phyloP scores from a whole-genome alignment of 805 yeast genomes.

The Wickerhamiella qilinensis region DNA sequence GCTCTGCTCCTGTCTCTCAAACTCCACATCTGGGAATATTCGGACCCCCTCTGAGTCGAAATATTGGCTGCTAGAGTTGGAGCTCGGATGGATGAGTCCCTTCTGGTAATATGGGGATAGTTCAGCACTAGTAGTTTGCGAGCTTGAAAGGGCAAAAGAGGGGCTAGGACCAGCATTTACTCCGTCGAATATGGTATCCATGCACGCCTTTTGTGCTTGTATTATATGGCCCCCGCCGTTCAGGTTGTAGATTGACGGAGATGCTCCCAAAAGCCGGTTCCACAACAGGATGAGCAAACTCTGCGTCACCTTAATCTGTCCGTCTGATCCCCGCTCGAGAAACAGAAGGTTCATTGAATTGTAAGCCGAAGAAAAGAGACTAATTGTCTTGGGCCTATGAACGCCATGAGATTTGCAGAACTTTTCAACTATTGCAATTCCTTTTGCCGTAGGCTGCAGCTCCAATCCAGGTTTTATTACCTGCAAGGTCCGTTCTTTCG shows the following conservation, averaged over 20 bases:
- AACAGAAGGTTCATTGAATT: conserved; percentile 57
- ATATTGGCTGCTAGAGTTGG: conserved; percentile 67
- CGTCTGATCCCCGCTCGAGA: conserved; percentile 60
- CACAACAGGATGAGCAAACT: conserved; percentile 55
- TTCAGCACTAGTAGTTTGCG: too few relatives aligned
- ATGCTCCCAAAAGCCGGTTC: conserved; percentile 41
- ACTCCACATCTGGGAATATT: conserved; percentile 29
- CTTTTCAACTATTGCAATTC: conserved; percentile 49
- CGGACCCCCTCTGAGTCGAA: conserved; percentile 59
- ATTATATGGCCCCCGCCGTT: too few relatives aligned
- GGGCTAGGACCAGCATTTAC: too few relatives aligned
- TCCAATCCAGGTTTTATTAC: not conserved
- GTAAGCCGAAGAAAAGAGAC: conserved; percentile 36
- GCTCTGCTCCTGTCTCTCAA: conserved; percentile 10
- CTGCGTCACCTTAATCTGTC: too few relatives aligned
- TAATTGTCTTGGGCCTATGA: conserved; percentile 25
- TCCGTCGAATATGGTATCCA: too few relatives aligned
- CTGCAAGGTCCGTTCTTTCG: not conserved
- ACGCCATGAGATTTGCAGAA: conserved; percentile 46
- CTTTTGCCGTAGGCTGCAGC: conserved; percentile 85
- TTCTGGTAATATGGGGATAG: conserved; percentile 48
- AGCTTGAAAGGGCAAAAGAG: too few relatives aligned
- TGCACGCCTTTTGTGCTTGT: too few relatives aligned
- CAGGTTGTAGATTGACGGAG: conserved; percentile 59
- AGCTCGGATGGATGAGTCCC: conserved; percentile 76